Conservation (phyloP, 1,284 basidiomycete species). For the Neotropicomus parvogracilis region DNA sequence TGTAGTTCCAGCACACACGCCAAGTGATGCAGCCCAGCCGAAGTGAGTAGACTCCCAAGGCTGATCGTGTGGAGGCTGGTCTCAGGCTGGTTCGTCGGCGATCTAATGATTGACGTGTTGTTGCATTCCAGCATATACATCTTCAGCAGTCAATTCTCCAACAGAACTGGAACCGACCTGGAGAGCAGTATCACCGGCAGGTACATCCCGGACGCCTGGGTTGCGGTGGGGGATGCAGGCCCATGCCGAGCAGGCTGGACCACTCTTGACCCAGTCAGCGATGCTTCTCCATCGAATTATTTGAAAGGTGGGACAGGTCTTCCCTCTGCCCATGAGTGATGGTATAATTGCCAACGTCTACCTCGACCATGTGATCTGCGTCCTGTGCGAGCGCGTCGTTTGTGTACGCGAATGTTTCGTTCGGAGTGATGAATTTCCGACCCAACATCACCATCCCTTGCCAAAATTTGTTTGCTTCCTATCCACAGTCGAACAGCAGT, state of each 20-base stretch:
- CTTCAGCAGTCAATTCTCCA: neutral
- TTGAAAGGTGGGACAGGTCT: neutral
- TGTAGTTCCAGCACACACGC: neutral
- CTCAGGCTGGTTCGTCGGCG: neutral
- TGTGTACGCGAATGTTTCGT: neutral
- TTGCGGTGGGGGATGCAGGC: no score
- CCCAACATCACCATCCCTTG: neutral
- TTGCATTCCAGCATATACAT: neutral
- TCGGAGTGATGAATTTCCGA: neutral
- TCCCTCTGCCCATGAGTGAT: neutral
- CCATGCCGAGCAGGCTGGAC: no score
- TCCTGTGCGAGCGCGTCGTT: neutral
- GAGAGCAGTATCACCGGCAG: constrained; percentile 3
- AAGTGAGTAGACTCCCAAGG: neutral
- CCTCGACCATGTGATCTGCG: neutral
- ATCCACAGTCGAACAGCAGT: no score
- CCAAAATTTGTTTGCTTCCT: neutral
- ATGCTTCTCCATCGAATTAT: no score
- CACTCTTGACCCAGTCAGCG: no score
- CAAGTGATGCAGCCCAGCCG: neutral
- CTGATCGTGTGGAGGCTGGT: constrained; percentile 1
- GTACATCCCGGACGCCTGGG: no score
- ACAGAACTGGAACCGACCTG: neutral
- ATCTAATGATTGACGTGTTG: neutral
- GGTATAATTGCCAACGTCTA: neutral